phyloP scores from a whole-genome alignment of 768 basidiomycete species.

The Pisolithus marmoratus region DNA sequence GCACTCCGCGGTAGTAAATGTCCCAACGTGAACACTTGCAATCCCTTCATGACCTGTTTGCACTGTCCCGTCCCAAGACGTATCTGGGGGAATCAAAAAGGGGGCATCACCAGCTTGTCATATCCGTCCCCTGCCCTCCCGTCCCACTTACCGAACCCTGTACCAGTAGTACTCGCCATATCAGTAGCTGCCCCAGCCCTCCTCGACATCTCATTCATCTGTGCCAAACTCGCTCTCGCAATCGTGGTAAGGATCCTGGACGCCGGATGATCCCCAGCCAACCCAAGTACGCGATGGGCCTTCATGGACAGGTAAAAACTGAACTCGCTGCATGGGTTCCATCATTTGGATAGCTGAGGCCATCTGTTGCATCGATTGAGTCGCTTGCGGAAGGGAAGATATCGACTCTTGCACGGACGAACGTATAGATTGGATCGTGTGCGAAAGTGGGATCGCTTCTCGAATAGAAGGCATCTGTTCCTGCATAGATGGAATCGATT shows the following conservation, averaged over 20 bases:
- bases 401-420: not conserved
- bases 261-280: constrained; percentile 25
- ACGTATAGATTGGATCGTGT: no score
- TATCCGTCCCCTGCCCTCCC: constrained; percentile 7
- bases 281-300: constrained; percentile 45
- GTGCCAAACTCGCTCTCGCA: constrained; percentile 62
- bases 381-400: not conserved
- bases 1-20: constrained; percentile 60
- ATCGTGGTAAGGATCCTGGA: constrained; percentile 46
- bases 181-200: constrained; percentile 39
- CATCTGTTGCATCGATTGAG: not conserved
- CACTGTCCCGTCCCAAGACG: constrained; percentile 21
- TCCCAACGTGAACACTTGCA: constrained; percentile 78
- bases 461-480: not conserved
- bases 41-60: constrained; percentile 49
- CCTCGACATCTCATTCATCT: constrained; percentile 75
- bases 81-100: constrained; percentile 22
- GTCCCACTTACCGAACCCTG: not conserved
- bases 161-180: no score
- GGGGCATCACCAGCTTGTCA: constrained; percentile 24
- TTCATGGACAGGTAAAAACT: constrained; percentile 55
- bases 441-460: no score
- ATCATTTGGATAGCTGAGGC: not conserved
- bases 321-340: constrained; percentile 10
- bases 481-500: not conserved